Conservation (phyloP, 1,284 basidiomycete genomes). For the Boletus semigastroideus region DNA sequence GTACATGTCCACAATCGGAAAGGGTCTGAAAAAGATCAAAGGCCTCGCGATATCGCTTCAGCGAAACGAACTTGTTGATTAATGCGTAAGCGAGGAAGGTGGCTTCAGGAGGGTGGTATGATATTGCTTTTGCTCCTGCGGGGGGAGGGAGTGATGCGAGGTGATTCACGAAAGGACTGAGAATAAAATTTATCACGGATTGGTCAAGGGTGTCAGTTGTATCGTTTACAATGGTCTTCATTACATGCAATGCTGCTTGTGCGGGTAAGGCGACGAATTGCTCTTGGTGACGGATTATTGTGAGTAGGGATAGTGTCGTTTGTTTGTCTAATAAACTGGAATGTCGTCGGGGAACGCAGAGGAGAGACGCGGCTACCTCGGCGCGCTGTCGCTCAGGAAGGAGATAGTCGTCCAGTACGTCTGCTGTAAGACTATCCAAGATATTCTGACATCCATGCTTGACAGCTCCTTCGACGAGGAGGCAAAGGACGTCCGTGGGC, state of each 20-base stretch:
- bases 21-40: constrained; percentile 47
- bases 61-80: constrained; percentile 35
- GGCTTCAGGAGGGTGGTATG: constrained; percentile 28
- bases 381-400: constrained; percentile 20
- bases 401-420: constrained; percentile 33
- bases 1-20: constrained; percentile 32
- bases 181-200: constrained; percentile 17
- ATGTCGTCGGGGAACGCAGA: constrained; percentile 23
- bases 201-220: constrained; percentile 13
- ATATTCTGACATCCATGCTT: constrained; percentile 33
- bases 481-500: constrained; percentile 28
- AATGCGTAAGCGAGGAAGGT: constrained; percentile 26
- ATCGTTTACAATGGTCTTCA: constrained; percentile 22
- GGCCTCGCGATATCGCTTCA: constrained; percentile 34
- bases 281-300: constrained; percentile 22
- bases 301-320: constrained; percentile 26
- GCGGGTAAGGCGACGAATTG: constrained; percentile 15
- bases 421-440: constrained; percentile 36
- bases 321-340: constrained; percentile 23
- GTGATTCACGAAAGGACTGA: constrained; percentile 23
- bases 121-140: constrained; percentile 14
- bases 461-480: constrained; percentile 31
- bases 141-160: constrained; percentile 20
- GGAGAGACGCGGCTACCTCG: constrained; percentile 28
- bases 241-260: constrained; percentile 21